phyloP scores from a whole-genome alignment of 345 rosid genomes.

The Microcos paniculata region DNA sequence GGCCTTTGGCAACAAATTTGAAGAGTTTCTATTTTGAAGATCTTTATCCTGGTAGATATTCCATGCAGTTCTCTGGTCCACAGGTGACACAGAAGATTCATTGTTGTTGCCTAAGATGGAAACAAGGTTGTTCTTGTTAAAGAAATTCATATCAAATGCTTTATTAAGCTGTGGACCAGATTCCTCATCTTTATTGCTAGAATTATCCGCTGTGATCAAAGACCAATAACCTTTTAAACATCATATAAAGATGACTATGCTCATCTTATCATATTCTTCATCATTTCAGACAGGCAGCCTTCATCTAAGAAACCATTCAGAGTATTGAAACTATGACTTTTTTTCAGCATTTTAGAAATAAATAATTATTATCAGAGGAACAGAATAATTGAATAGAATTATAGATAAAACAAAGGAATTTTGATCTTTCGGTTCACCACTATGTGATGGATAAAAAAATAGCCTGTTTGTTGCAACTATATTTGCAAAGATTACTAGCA shows the following conservation, averaged over 20 bases:
- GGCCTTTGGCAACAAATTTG: constrained; percentile 6
- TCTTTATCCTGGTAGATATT: constrained; percentile 14
- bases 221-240: constrained; percentile 1
- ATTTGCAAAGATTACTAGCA: background rate
- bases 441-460: background rate
- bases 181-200: constrained; percentile 18
- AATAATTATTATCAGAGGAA: background rate
- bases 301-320: background rate
- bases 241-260: constrained; percentile 3
- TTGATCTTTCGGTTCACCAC: background rate
- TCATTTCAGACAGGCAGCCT: background rate
- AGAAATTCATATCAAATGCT: constrained; percentile 9
- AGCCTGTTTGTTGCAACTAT: background rate
- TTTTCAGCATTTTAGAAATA: background rate
- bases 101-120: constrained; percentile 23
- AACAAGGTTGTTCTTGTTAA: constrained; percentile 21
- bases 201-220: constrained; percentile 14
- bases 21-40: constrained; percentile 16
- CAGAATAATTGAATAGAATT: background rate
- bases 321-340: background rate
- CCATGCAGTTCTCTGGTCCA: constrained; percentile 2
- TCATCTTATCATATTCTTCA: constrained; percentile 7
- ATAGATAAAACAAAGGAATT: background rate
- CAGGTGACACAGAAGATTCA: constrained; percentile 16
- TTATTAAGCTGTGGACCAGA: constrained; percentile 13